Base-by-base conservation (phyloP, 176 grass and related monocot genomes). In the Bolboschoenus planiculmis region DNA sequence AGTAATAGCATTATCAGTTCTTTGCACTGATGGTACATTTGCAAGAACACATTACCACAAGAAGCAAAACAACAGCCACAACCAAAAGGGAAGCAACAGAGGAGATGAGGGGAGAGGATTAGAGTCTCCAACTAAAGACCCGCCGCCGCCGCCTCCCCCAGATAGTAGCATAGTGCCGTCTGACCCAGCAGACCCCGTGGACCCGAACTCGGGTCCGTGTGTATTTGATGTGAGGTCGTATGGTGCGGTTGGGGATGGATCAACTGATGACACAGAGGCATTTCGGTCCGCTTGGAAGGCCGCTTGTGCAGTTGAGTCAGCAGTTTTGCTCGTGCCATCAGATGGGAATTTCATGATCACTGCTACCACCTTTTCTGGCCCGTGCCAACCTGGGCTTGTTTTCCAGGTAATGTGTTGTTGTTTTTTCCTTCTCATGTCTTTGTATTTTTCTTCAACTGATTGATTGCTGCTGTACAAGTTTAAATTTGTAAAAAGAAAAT, bases 271-370 rank as follows among this genome's bases (percentile, higher is more conserved):
- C 80, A 90, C 88, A 0, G 82, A 89, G 83, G 94, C 94, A 18
- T 97, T 97, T 85, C 87, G 90, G 39, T 83, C 56, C 55, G 90
- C 91, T 6, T 97, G 91, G 94, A 86, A 9, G 67, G 91, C 44
- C 42, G 91, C 91, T 21, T 97, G 94, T 81, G 87, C 87, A 13
- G 85, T 88, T 0, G 88, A 90, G 27, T 87, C 86, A 0, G 85
- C 90, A 39, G 64, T 88, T 18, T 35, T 97, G 23, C 85, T 90
- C 14, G 91, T 94, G 50, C 94, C 94, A 10, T 84, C 89, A 7
- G 91, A 97, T 18, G 91, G 90, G 39, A 83, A 90, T 34, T 97
- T 97, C 87, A 87, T 89, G 78, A 87, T 97, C 36, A 90, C 91
- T 21, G 66, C 94, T 51, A 97, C 88, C 76, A 94, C 87, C 27